phyloP scores from a whole-genome alignment of 2,329 filamentous ascomycete species.

The Karstenula rhodostoma region DNA sequence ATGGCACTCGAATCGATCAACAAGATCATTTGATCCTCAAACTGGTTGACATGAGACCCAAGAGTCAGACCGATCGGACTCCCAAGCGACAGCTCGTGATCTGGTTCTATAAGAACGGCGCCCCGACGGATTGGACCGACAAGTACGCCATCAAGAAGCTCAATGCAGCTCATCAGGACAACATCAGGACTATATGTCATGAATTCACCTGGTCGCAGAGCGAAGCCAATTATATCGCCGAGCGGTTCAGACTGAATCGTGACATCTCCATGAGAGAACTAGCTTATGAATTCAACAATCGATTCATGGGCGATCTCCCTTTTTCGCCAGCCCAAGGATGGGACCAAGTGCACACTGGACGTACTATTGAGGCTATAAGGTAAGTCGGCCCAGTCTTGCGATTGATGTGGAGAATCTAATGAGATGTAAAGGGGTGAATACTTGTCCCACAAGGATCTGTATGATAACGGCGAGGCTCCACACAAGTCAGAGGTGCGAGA shows the following conservation, averaged over 20 bases:
- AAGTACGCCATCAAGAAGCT: slow-evolving; percentile 33
- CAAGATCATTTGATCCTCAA: slow-evolving; percentile 28
- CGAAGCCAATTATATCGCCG: neutral
- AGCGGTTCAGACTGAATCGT: neutral
- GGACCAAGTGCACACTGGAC: neutral
- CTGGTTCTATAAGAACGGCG: slow-evolving; percentile 29
- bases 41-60: slow-evolving; percentile 42
- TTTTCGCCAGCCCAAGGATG: neutral
- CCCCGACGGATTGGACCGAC: slow-evolving; percentile 36
- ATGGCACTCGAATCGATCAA: slow-evolving; percentile 27
- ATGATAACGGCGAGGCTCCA: neutral
- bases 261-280: neutral
- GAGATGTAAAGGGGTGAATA: neutral
- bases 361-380: slow-evolving; percentile 7
- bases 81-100: slow-evolving; percentile 26
- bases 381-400: neutral
- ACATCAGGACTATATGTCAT: neutral
- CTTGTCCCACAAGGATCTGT: neutral
- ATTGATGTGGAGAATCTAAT: neutral
- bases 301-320: neutral
- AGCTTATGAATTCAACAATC: neutral
- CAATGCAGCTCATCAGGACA: neutral
- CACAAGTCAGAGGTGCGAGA: neutral
- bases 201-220: neutral
- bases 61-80: slow-evolving; percentile 15